A percentile compares a stretch with the other conserved stretches of the same genome.
Evolutionary conservation across 164 flowering plant genomes (phyloP).

Genomic region (Euptelea pleiosperma): DNA sequence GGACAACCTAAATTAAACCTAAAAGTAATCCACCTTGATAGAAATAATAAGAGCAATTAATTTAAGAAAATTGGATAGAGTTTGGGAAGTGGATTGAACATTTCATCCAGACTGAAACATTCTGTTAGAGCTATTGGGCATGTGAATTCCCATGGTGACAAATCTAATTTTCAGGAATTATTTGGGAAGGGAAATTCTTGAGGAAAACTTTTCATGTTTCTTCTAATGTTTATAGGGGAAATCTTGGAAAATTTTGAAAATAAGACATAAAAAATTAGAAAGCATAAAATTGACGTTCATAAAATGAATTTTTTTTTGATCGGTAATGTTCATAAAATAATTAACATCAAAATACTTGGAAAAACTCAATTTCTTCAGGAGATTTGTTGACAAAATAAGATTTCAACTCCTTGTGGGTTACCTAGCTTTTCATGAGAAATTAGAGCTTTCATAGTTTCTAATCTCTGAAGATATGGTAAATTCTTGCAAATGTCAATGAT

Average conservation of each 20-base stretch:
- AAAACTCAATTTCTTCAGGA: not conserved
- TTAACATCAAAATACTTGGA: no score
- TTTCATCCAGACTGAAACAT: not conserved
- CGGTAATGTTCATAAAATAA: no score
- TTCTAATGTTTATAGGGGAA: no score
- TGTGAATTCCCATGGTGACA: not conserved
- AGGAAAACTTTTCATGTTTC: not conserved
- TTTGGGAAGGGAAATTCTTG: not conserved
- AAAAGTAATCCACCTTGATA: no score
- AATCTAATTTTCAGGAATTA: not conserved
- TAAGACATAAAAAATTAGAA: not conserved
- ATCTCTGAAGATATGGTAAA: no score
- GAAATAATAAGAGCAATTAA: not conserved
- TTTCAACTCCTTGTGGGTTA: no score
- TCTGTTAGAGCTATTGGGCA: not conserved
- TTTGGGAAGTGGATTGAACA: no score
- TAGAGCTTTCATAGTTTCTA: no score
- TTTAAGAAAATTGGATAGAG: not conserved
- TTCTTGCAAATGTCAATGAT: not conserved
- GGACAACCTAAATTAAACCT: not conserved
- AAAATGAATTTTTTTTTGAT: no score
- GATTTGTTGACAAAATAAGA: not conserved
- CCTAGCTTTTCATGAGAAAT: no score
- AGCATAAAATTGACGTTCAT: no score
- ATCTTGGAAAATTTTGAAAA: no score